Evolutionary conservation across 495 filamentous ascomycete genomes (phyloP).

Genomic region (Penicillium chermesinum): DNA sequence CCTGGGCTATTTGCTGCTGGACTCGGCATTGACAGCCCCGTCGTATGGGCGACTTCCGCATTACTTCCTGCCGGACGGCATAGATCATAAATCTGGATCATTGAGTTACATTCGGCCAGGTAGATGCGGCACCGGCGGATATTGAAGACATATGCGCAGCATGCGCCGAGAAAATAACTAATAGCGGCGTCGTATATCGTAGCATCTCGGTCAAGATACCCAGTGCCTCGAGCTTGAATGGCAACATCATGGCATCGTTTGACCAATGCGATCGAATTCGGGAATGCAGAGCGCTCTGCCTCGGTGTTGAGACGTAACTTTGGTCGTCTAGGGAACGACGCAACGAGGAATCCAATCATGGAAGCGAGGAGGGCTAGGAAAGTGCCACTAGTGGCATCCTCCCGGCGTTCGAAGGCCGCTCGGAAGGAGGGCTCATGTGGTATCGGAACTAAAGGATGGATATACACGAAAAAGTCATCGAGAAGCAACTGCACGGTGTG

Average conservation of each 20-base stretch:
- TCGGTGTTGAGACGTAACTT: constrained; percentile 63
- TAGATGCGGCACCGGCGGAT: constrained; percentile 63
- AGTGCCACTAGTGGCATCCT: constrained; percentile 61
- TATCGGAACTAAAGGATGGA: constrained; percentile 79
- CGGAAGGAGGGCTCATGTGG: constrained; percentile 86
- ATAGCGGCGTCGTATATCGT: constrained; percentile 76
- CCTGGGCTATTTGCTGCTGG: constrained; percentile 26
- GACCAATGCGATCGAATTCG: constrained; percentile 66
- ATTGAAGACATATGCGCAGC: constrained; percentile 64
- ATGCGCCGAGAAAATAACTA: constrained; percentile 76
- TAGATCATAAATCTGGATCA: constrained; percentile 61
- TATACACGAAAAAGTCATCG: constrained; percentile 87
- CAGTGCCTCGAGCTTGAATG: constrained; percentile 62
- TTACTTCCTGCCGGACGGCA: constrained; percentile 38
- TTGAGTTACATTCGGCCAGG: constrained; percentile 66
- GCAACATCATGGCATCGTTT: constrained; percentile 69
- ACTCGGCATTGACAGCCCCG: constrained; percentile 17
- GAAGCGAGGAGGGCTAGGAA: constrained; percentile 76
- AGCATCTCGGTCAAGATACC: constrained; percentile 61
- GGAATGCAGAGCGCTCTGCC: constrained; percentile 38
- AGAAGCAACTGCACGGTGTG: constrained; percentile 62
- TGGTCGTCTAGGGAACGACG: constrained; percentile 77
- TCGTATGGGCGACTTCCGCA: constrained; percentile 16
- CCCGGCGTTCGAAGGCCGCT: constrained; percentile 59
- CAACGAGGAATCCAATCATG: constrained; percentile 72